phyloP scores from a whole-genome alignment of 495 filamentous ascomycete species.

The Lophiostoma macrostomum region DNA sequence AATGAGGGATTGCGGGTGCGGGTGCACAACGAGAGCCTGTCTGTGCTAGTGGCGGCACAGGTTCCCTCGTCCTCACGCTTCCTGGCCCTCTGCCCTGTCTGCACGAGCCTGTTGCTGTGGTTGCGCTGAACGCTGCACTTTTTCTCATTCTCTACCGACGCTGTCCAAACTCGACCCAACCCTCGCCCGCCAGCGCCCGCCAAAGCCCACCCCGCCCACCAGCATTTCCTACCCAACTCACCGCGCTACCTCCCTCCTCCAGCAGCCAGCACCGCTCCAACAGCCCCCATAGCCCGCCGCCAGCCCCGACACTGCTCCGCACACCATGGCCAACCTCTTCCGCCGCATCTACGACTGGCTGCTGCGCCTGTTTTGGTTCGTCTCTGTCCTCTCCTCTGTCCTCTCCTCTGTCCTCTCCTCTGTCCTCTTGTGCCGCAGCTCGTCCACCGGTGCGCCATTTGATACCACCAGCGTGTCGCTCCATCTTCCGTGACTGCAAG shows the following conservation, averaged over 20 bases:
- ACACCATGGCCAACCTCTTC: slow-evolving; percentile 80
- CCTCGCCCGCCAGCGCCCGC: slow-evolving; percentile 9
- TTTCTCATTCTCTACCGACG: not conserved
- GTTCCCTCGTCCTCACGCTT: not conserved
- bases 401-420: slow-evolving; percentile 6
- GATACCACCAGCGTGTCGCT: too few species aligned
- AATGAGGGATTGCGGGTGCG: slow-evolving; percentile 1
- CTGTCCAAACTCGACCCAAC: too few species aligned
- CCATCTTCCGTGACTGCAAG: too few species aligned
- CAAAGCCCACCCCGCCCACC: slow-evolving; percentile 12
- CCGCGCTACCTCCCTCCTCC: slow-evolving; percentile 1
- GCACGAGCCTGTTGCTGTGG: too few species aligned
- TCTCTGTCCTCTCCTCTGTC: slow-evolving; percentile 30
- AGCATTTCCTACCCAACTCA: slow-evolving; percentile 11
- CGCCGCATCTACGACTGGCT: slow-evolving; percentile 97
- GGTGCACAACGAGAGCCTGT: too few species aligned
- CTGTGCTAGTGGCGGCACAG: too few species aligned
- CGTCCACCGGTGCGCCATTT: slow-evolving; percentile 23
- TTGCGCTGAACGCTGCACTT: not conserved
- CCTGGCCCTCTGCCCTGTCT: not conserved
- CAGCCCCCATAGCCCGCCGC: not conserved
- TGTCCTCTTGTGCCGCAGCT: slow-evolving; percentile 23
- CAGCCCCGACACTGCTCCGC: slow-evolving; percentile 9
- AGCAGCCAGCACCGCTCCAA: slow-evolving; percentile 13
- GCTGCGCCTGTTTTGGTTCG: slow-evolving; percentile 96